These are phyloP conservation scores for Botrytis cinerea DNA, from an alignment of 2,329 filamentous ascomycete species.

Conservation along the genomic window DNA sequence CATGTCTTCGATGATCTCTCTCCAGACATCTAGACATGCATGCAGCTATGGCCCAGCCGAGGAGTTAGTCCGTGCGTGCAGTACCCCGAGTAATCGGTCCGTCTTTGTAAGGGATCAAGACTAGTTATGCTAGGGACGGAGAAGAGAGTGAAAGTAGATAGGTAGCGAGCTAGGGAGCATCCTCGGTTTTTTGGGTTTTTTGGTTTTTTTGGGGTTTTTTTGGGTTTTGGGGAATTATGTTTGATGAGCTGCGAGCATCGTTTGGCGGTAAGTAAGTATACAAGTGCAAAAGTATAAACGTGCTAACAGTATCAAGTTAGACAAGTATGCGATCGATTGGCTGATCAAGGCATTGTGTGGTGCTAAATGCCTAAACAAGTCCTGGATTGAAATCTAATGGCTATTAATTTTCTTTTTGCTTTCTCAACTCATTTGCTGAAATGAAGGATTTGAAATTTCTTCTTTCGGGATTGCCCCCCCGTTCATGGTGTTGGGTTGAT, in stretches of 20 bases:
- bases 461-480: background rate
- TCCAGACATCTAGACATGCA: conserved; percentile 7
- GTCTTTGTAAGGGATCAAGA: conserved; percentile 12
- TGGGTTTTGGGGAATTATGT: background rate
- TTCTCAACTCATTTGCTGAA: background rate
- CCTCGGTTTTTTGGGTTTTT: background rate
- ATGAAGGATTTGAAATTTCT: background rate
- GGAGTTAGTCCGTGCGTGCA: conserved; percentile 13
- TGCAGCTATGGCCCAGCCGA: background rate
- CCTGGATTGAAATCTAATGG: background rate
- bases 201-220: no score
- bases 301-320: background rate
- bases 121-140: background rate
- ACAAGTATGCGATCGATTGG: background rate
- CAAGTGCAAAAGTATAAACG: background rate
- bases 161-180: background rate
- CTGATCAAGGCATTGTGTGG: background rate
- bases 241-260: background rate
- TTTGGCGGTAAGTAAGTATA: background rate
- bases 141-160: background rate
- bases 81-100: conserved; percentile 23
- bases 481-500: background rate
- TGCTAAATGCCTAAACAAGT: background rate
- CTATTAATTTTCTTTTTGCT: background rate
- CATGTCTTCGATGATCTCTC: conserved; percentile 17